Evolutionary conservation across 805 yeast genomes (phyloP).

Genomic region (Cyberlindnera mrakii): DNA sequence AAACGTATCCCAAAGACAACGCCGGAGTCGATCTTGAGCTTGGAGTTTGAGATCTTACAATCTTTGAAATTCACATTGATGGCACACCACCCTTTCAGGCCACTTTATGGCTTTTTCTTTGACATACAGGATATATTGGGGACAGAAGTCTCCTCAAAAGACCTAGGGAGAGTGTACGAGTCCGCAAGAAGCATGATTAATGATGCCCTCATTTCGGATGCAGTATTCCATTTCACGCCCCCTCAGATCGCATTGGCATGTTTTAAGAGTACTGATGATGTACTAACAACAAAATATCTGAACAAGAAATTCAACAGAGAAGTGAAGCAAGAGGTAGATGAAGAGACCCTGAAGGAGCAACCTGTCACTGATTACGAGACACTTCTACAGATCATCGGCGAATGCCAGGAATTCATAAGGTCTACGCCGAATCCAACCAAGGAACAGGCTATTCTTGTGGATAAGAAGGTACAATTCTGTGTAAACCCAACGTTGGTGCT

Average conservation of each 20-base stretch:
- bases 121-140: conserved; percentile 66
- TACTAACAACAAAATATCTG: conserved; percentile 60
- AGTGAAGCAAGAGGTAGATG: conserved; percentile 13
- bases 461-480: conserved; percentile 57
- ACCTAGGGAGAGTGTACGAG: conserved; percentile 66
- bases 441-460: conserved; percentile 58
- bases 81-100: conserved; percentile 84
- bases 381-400: conserved; percentile 37
- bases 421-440: conserved; percentile 40
- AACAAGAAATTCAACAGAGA: conserved; percentile 45
- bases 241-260: conserved; percentile 94
- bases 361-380: conserved; percentile 28
- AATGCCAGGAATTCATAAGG: conserved; percentile 44
- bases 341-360: conserved; percentile 6
- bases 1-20: conserved; percentile 62
- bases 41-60: conserved; percentile 75
- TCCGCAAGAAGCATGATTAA: conserved; percentile 58
- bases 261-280: conserved; percentile 59
- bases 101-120: conserved; percentile 90
- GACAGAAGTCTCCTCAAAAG: conserved; percentile 39
- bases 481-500: conserved; percentile 50
- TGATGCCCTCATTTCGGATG: conserved; percentile 73
- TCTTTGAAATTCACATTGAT: conserved; percentile 71
- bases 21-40: conserved; percentile 60
- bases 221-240: conserved; percentile 74